Evolutionary conservation across 2,329 filamentous ascomycete genomes (phyloP), one percentile per base, ranked within the genome.

Genomic region (Canariomyces notabilis): DNA sequence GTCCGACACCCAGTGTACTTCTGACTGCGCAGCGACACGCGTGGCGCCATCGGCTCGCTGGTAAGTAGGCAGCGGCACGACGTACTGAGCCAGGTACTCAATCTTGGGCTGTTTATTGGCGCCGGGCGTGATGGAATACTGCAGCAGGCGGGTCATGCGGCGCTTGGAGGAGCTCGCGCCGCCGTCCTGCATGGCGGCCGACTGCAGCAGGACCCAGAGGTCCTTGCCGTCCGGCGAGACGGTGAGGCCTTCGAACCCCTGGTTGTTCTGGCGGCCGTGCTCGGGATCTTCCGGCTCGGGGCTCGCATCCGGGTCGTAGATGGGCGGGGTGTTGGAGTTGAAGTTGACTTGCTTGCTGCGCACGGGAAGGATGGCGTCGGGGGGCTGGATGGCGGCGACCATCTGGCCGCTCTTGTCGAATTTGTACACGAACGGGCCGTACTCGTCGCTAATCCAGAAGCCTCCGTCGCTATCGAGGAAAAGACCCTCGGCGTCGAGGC

Each of bases 391-490:
- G 1, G 83, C 83, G 1, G 69, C 65, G 14, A 78, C 61, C 77
- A 88, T 82, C 26, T 67, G 70, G 29, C 85, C 84, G 0, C 61
- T 58, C 3, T 62, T 52, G 50, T 72, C 66, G 64, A 88, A 87
- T 36, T 79, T 74, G 69, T 86, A 88, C 18, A 87, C 67, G 56
- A 82, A 87, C 0, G 82, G 82, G 0, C 82, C 83, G 59, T 85
- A 84, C 64, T 87, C 84, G 58, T 88, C 84, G 6, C 71, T 76
- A 32, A 87, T 69, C 81, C 82, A 88, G 65, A 85, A 87, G 0
- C 71, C 70, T 11, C 76, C 79, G 44, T 84, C 76, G 0, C 66
- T 54, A 39, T 74, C 74, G 6, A 88, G 69, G 1, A 79, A 76
- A 0, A 89, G 66, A 1, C 83, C 84, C 66, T 89, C 85, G 0